These are phyloP conservation scores for Tetrahymena malaccensis DNA, from an alignment of 73 alveolate genomes.

Conservation along the genomic window DNA sequence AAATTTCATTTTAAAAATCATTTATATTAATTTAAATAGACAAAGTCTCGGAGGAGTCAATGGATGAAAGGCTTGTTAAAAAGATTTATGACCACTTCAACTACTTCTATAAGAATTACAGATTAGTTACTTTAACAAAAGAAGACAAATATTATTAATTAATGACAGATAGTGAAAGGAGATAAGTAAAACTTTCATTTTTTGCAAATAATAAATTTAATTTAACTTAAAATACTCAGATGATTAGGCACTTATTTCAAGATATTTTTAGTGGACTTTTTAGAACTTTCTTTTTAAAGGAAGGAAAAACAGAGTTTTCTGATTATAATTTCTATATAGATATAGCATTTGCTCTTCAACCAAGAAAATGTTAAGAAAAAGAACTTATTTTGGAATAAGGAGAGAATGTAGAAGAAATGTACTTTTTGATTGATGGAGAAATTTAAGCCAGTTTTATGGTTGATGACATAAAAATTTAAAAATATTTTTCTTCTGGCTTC, in stretches of 20 bases:
- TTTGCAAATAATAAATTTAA: background rate
- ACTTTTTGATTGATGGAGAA: background rate
- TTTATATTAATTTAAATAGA: no score
- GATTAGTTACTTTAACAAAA: slow-evolving; percentile 32
- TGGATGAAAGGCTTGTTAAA: slow-evolving; percentile 49
- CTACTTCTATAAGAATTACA: slow-evolving; percentile 71
- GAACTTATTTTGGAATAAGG: slow-evolving; percentile 43
- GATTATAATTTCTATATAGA: slow-evolving; percentile 42
- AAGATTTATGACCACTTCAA: slow-evolving; percentile 69
- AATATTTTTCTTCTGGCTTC: background rate
- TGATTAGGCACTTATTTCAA: slow-evolving; percentile 41
- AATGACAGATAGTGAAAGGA: background rate
- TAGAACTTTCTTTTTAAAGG: slow-evolving; percentile 42
- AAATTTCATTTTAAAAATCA: no score
- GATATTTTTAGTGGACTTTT: slow-evolving; percentile 43
- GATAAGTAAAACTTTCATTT: background rate
- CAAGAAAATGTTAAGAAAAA: slow-evolving; percentile 45
- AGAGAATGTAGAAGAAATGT: background rate
- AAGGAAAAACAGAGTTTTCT: slow-evolving; percentile 11
- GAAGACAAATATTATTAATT: background rate
- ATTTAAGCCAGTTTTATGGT: background rate
- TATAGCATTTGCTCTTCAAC: slow-evolving; percentile 45
- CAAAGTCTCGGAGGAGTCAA: slow-evolving; percentile 28
- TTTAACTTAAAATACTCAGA: background rate
- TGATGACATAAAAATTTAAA: background rate